Evolutionary conservation across 2,329 filamentous ascomycete genomes (phyloP).

Genomic region (Gnomoniopsis smithogilvyi): DNA sequence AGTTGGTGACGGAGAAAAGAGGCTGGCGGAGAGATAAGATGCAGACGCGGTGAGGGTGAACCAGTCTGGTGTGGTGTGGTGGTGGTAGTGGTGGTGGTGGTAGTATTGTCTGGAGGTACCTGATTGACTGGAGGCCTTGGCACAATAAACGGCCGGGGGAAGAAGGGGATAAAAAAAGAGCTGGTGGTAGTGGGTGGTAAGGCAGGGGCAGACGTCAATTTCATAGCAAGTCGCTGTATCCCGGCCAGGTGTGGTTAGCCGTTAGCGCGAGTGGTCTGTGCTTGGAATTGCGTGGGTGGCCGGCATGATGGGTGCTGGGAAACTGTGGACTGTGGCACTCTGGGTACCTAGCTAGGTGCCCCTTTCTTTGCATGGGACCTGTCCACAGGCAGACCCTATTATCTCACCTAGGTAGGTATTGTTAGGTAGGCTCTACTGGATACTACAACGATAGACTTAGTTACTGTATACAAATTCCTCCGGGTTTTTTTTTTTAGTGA

Average conservation of each 20-base stretch:
- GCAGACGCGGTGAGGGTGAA: neutral
- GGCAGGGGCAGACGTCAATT: conserved; percentile 5
- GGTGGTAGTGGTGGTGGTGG: neutral
- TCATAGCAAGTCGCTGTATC: neutral
- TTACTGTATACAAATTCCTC: too few species aligned
- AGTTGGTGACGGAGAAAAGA: neutral
- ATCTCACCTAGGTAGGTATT: neutral
- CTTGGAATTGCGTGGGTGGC: neutral
- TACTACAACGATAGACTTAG: too few species aligned
- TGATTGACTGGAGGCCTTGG: neutral
- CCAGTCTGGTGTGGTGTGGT: neutral
- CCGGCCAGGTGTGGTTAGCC: neutral
- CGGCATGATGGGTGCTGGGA: neutral
- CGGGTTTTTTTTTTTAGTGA: too few species aligned
- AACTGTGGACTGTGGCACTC: neutral
- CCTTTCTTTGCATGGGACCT: neutral
- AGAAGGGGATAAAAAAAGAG: conserved; percentile 4
- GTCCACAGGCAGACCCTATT: neutral
- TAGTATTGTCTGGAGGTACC: neutral
- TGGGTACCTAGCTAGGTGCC: neutral
- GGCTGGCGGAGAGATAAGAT: neutral
- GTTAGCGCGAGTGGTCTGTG: neutral
- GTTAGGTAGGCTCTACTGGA: neutral
- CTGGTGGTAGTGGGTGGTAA: neutral
- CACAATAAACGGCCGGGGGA: neutral